These are phyloP conservation scores for Dicorynia guianensis DNA, from an alignment of 306 rosid genomes.

Conservation along the genomic window DNA sequence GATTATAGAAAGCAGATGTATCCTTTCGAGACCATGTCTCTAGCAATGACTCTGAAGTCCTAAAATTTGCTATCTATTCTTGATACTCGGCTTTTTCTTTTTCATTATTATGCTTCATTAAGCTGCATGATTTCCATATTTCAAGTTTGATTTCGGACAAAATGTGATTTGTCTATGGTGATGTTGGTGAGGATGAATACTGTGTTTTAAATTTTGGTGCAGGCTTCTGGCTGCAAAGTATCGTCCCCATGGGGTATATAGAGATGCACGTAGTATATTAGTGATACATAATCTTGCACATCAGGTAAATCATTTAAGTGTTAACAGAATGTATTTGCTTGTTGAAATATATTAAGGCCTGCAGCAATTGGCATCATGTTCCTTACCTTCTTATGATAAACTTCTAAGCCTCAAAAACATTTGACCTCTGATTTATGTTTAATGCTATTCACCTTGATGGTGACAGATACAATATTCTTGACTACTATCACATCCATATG, in stretches of 20 bases:
- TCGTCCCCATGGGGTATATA: slow-evolving; percentile 81
- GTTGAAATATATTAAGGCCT: not conserved
- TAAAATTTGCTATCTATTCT: slow-evolving; percentile 29
- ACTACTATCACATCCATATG: no score
- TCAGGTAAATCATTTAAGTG: no score
- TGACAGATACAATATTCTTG: no score
- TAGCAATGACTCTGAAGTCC: slow-evolving; percentile 21
- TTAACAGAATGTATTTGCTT: not conserved
- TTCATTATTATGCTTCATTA: slow-evolving; percentile 17
- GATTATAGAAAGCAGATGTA: not conserved
- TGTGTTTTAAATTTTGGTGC: slow-evolving; percentile 50
- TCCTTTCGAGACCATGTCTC: slow-evolving; percentile 18
- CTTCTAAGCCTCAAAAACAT: slow-evolving; percentile 13
- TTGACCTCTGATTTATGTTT: slow-evolving; percentile 6
- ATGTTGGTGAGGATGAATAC: slow-evolving; percentile 33
- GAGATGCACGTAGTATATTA: slow-evolving; percentile 84
- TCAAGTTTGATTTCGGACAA: slow-evolving; percentile 27
- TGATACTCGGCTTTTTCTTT: slow-evolving; percentile 11
- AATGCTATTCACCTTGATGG: not conserved
- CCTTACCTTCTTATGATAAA: slow-evolving; percentile 9
- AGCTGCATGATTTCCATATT: slow-evolving; percentile 27
- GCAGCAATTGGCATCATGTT: slow-evolving; percentile 23
- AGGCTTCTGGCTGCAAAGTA: slow-evolving; percentile 88
- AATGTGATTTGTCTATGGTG: slow-evolving; percentile 27
- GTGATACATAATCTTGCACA: slow-evolving; percentile 44